Base-by-base conservation (phyloP, 1,139 yeast genomes). In the Scheffersomyces segobiensis region DNA sequence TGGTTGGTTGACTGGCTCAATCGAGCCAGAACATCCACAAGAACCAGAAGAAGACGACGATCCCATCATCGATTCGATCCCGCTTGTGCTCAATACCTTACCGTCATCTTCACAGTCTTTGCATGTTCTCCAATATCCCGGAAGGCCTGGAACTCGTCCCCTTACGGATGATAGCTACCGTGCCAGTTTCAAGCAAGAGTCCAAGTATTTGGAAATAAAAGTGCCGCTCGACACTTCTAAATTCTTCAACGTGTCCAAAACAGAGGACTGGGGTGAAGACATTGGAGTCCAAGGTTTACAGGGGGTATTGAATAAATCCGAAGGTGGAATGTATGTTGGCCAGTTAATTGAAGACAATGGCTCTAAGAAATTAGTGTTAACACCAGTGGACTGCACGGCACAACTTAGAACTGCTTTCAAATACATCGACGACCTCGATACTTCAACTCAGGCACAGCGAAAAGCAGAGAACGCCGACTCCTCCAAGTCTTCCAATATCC, bases 321-420 rank as follows among this genome's bases (percentile, higher is more conserved):
- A 84, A 24, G 89, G 90, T 1, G 84, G 84, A 0, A 66, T 76
- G 20, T 80, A 79, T 57, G 79, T 73, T 7, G 83, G 76, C 3
- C 71, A 72, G 57, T 65, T 78, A 3, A 64, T 71, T 1, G 67
- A 65, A 2, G 70, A 68, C 4, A 71, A 65, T 17, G 63, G 64
- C 5, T 56, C 53, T 18, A 70, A 65, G 53, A 86, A 83, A 64
- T 70, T 93, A 18, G 87, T 90, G 54, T 72, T 93, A 61, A 74
- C 86, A 1, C 92, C 96, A 0, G 79, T 93, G 1, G 83, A 85
- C 54, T 81, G 87, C 24, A 85, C 91, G 0, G 86, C 89, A 0
- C 98, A 93, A 72, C 72, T 95, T 62, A 82, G 97, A 66, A 96
- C 98, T 1, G 84, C 85, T 61, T 92, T 95, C 75, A 84, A 82